Evolutionary conservation across 2,329 filamentous ascomycete species (phyloP), one percentile per base, ranked within the genome.

Genomic region (Sclerotinia sclerotiorum): DNA sequence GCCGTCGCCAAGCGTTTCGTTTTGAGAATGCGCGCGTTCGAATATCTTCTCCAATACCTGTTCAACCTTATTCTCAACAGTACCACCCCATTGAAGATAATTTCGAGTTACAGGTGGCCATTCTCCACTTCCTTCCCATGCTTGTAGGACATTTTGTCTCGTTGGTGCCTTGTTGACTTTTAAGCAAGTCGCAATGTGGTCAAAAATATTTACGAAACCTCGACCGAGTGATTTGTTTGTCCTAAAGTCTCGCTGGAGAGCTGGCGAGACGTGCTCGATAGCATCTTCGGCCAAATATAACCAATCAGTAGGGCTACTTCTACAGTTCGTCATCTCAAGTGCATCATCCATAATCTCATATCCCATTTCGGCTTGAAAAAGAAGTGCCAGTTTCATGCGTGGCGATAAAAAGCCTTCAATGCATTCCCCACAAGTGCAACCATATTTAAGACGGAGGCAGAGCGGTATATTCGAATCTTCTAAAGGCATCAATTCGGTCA

Each of bases 361-460:
- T 44, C 15, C 75, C 78, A 68, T 57, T 64, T 78, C 73, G 8
- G 76, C 77, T 60, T 77, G 70, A 66, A 51, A 73, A 5, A 73
- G 21, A 27, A 81, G 73, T 44, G 74, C 74, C 52, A 68, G 67
- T n/a, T 69, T 76, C 78, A 79, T 80, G 56, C 78, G 76, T 21
- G 78, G 76, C 58, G 78, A 81, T 49, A 81, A 64, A 71, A 81
- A 79, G 3, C 79, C 79, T 44, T 70, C 72, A 21, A 78, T 67
- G 70, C 79, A 80, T 69, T 77, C 65, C 39, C 78, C 78, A 70
- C 79, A 81, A 44, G 77, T 81, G 69, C 79, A 81, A 17, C 79
- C 78, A 65, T 74, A 78, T 67, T 73, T 76, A 51, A 80, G 68
- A 57, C 74, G 77, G 68, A 70, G 66, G 48, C 32, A 55, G 29